Conservation (phyloP, 805 yeast genomes). For the Metschnikowia lunata region DNA sequence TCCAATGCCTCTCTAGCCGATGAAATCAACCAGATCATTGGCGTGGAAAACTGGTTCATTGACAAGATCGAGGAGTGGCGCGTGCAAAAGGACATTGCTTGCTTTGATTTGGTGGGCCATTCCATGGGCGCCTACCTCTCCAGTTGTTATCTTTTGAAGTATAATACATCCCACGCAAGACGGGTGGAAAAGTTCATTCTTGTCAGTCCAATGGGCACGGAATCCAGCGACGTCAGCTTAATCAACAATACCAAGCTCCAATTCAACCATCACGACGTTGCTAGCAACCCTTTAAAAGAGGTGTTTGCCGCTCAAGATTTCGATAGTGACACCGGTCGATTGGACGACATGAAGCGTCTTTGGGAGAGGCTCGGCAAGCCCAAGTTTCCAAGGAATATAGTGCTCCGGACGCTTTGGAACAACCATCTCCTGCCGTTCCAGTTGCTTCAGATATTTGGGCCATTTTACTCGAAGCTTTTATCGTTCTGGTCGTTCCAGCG, state of each 20-base stretch:
- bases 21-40: conserved; percentile 29
- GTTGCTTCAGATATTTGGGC: conserved; percentile 35
- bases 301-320: conserved; percentile 19
- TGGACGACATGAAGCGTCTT: conserved; percentile 17
- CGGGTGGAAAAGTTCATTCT: conserved; percentile 23
- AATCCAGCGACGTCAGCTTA: conserved; percentile 33
- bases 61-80: conserved; percentile 39
- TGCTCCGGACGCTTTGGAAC: conserved; percentile 35
- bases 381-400: conserved; percentile 29
- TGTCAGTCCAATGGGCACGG: conserved; percentile 45
- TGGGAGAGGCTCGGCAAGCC: conserved; percentile 38
- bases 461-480: conserved; percentile 36
- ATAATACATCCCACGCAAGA: conserved; percentile 14
- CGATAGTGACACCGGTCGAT: conserved; percentile 16
- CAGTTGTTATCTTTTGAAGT: conserved; percentile 39
- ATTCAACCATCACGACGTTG: conserved; percentile 30
- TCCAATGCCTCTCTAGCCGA: conserved; percentile 13
- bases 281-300: conserved; percentile 36
- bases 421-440: conserved; percentile 38
- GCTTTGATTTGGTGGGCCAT: conserved; percentile 34
- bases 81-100: conserved; percentile 15
- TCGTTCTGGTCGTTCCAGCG: conserved; percentile 41
- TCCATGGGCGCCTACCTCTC: conserved; percentile 43
- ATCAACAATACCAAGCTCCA: conserved; percentile 28
- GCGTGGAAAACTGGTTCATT: conserved; percentile 39